Base-by-base conservation (phyloP, 2,329 filamentous ascomycete genomes). In the Colletotrichum lupini region DNA sequence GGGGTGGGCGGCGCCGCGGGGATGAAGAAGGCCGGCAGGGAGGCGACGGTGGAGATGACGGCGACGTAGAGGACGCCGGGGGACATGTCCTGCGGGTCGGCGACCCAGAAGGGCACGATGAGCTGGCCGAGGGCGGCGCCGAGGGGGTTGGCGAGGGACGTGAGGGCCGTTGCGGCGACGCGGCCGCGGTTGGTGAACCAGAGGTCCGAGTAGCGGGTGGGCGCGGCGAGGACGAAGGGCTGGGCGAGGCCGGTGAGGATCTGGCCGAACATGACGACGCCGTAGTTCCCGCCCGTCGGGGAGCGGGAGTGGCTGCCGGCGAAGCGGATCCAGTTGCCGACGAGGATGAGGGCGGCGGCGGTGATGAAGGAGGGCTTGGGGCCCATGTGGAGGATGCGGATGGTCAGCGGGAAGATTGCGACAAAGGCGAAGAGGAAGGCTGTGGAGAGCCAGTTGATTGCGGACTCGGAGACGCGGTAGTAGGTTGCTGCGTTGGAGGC, bases 391-490 rank as follows among this genome's bases (percentile, higher is more conserved):
- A 98, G 88, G 30, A 92, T 90, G 81, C 91, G 93, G 79, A 98
- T 93, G 57, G 91, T 90, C 55, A 92, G 78, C 67, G 97, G 96
- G 59, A 91, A 91, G 55, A 92, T 87, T 76, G 89, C 86, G 57
- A 93, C 90, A 79, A 98, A 98, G 64, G 95, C 87, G 80, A 98
- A 96, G 61, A 98, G 87, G 80, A 97, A 98, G 52, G 88, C 92
- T 0, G 93, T 98, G 79, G 93, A 95, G 75, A 98, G 88, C 97
- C 97, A 98, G 83, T 98, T 98, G 83, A 98, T 93, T 37, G 90
- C 89, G 19, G 90, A 92, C 79, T 95, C 92, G 42, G 88, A 88
- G 14, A 95, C 94, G 64, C 85, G 77, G 80, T 97, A 98, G 85
- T 95, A 98, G 28, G 87, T 77, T 0, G 95, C 91, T 1, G 94